A percentile compares a stretch with the other conserved stretches of the same genome.
Conservation (phyloP, 2,329 filamentous ascomycete genomes). For the Aspergillus sp. region DNA sequence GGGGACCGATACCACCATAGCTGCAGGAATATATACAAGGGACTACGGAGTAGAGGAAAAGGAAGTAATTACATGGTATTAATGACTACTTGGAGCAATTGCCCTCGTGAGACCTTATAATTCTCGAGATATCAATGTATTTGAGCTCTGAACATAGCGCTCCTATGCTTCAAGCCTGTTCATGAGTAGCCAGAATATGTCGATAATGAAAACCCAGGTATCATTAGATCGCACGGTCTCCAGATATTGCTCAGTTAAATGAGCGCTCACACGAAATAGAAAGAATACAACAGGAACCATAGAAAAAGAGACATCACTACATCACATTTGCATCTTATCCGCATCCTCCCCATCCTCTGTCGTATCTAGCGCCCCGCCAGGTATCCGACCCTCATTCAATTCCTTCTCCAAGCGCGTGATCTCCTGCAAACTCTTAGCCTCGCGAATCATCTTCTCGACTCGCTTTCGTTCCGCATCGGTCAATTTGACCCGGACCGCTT, state of each 20-base stretch:
- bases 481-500: constrained; percentile 70
- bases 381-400: constrained; percentile 78
- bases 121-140: too few relatives aligned
- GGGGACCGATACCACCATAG: too few relatives aligned
- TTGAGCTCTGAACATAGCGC: too few relatives aligned
- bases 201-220: too few relatives aligned
- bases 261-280: constrained; percentile 19
- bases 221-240: too few relatives aligned
- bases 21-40: too few relatives aligned
- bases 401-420: constrained; percentile 87
- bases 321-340: constrained; percentile 32
- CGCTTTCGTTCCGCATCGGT: constrained; percentile 82
- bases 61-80: too few relatives aligned
- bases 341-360: constrained; percentile 27
- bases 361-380: constrained; percentile 48
- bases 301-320: constrained; percentile 1
- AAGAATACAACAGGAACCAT: background rate
- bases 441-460: constrained; percentile 78
- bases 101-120: too few relatives aligned
- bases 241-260: background rate
- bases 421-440: constrained; percentile 81
- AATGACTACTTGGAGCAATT: too few relatives aligned
- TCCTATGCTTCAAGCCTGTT: too few relatives aligned
- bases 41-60: too few relatives aligned
- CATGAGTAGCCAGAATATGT: too few relatives aligned